Base-by-base conservation (phyloP, 2,329 filamentous ascomycete species). In the Cryphonectria carpinicola region DNA sequence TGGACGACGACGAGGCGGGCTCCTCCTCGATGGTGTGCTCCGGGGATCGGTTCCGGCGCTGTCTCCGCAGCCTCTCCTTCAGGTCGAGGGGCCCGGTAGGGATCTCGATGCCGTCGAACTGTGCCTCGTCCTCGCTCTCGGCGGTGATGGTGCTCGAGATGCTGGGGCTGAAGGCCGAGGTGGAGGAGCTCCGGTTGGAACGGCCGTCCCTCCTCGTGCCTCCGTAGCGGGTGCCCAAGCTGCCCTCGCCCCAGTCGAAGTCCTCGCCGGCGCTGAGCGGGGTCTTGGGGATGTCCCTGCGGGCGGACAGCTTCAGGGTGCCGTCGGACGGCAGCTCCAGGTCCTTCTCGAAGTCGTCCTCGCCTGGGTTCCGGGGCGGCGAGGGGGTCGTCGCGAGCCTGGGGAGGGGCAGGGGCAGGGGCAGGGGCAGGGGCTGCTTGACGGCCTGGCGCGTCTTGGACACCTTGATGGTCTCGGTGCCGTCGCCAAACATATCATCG, bases 171-270 rank as follows among this genome's bases (percentile, higher is more conserved):
- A 98, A 87, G 39, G 93, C 93, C 54, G 95, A 97, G 49, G 92
- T 90, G 25, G 94, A 95, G 0, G 94, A 97, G 82, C 93, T 96
- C 76, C 93, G 90, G 76, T 90, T 90, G 65, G 93, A 95, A 56
- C 89, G 89, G n/a, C 86, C 88, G 77, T 95, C 93, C 76, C 93
- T 90, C 74, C 90, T 88, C 19, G 94, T 97, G 61, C 95, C 95
- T 54, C 93, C 95, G 81, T 95, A 95, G 70, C 95, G 89, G 61
- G 95, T 97, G 54, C 95, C 94, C 71, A 98, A 85, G 79, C 95
- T 98, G 69, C 94, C 95, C 81, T 98, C 96, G 67, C 92, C 93
- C 92, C 95, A 97, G 78, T 98, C 95, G 75, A 97, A 90, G 73
- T 97, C 95, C 67, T 97, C 93, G 73, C 86, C 87, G 41, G 84